Evolutionary conservation across 768 basidiomycete genomes (phyloP), one percentile per base, ranked within the genome.

Genomic region (Podaxis mareebaensis): DNA sequence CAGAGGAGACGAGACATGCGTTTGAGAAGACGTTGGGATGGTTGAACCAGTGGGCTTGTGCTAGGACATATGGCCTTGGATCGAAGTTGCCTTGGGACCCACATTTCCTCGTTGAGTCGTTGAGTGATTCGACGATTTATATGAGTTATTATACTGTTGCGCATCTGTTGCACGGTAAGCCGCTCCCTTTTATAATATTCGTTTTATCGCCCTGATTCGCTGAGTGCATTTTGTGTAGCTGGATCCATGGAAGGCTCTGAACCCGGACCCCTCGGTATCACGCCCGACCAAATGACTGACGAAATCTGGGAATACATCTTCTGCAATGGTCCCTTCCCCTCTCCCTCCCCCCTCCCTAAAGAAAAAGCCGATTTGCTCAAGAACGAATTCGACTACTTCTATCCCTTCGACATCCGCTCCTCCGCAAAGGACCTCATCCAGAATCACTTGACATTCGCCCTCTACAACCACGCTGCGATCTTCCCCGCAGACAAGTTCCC

Each of bases 31-130:
- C 92, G 6, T 79, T 99, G 71, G 90, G 86, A 55, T 99, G 97
- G 97, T 79, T 99, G 77, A 95, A 95, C 71, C 85, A 99, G 75
- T 99, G 97, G 97, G 97, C 97, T 2, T 99, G 97, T 74, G 96
- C 97, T n/a, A 85, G 97, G 42, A 94, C 93, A 4, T 99, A 96
- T 73, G 97, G 97, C 60, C 81, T 99, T 68, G 97, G 97, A 20
- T 95, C 96, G 2, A 91, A 91, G 70, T 79, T 99, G 63, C 97
- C 97, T 2, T 99, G 96, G 96, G 97, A 99, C 72, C 91, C 90
- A 17, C 88, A 93, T 58, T 98, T 96, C 84, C 82, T 99, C 72
- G 96, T 99, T 51, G 97, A 99, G 76, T 95, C 93, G 67, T 76
- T 99, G 73, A 96, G 93, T 68, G 97, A 99, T 76, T 98, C 96